phyloP scores from a whole-genome alignment of 1,139 yeast species.

The Hansenula lynferdii region DNA sequence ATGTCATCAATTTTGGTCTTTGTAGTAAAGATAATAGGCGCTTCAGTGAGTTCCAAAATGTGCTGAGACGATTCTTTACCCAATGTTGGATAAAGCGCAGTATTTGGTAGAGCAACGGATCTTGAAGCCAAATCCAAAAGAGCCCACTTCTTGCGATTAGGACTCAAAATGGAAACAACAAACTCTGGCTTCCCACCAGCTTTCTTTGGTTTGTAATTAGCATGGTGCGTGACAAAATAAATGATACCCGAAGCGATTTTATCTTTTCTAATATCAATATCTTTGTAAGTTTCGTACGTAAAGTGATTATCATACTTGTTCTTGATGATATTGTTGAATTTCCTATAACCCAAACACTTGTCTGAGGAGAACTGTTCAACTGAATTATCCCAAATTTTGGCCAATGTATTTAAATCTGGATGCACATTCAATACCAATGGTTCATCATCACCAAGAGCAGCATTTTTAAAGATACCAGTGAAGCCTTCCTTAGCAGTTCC shows the following conservation, averaged over 20 bases:
- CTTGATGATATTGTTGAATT: constrained; percentile 19
- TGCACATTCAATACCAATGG: constrained; percentile 29
- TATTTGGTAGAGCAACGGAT: constrained; percentile 45
- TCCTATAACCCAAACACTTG: constrained; percentile 36
- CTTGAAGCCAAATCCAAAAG: constrained; percentile 56
- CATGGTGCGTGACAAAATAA: constrained; percentile 36
- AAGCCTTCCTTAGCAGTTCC: constrained; percentile 1
- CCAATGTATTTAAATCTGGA: constrained; percentile 36
- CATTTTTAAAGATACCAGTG: constrained; percentile 32
- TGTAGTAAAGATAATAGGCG: constrained; percentile 53
- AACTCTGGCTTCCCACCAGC: constrained; percentile 31
- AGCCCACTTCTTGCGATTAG: constrained; percentile 55
- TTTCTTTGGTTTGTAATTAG: constrained; percentile 9
- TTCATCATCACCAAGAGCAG: constrained; percentile 26
- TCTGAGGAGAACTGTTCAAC: constrained; percentile 22
- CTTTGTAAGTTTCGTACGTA: constrained; percentile 32
- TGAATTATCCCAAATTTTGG: constrained; percentile 33
- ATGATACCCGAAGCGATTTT: constrained; percentile 46
- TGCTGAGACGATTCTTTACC: constrained; percentile 56
- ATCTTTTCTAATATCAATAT: constrained; percentile 30
- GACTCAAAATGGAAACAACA: constrained; percentile 48
- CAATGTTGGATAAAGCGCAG: constrained; percentile 60
- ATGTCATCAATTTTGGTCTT: constrained; percentile 41
- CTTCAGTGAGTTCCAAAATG: constrained; percentile 50
- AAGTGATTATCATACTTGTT: constrained; percentile 24